Conservation (phyloP, 768 basidiomycete genomes). For the Lactarius evosmus region DNA sequence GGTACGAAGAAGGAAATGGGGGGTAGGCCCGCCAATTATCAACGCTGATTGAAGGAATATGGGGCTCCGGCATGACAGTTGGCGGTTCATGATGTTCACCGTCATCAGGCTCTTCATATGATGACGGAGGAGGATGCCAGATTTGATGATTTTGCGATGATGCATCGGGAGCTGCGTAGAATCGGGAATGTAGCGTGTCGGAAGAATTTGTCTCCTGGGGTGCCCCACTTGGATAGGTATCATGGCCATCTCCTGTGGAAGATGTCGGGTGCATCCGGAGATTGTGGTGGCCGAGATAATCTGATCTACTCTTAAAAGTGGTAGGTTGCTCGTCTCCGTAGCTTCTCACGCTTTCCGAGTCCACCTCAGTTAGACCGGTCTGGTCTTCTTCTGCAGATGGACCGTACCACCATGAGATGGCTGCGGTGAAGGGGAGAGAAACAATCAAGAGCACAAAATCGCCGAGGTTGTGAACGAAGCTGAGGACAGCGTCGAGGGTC, state of each 20-base stretch:
- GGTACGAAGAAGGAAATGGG: conserved; percentile 74
- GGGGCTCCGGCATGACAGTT: conserved; percentile 20
- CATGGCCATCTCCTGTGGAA: neutral
- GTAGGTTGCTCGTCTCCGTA: conserved; percentile 19
- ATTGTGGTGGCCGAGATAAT: neutral
- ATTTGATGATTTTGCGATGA: conserved; percentile 42
- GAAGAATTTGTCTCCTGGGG: conserved; percentile 7
- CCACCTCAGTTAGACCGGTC: conserved; percentile 23
- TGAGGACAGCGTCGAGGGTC: conserved; percentile 62
- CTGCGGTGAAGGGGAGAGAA: conserved; percentile 40
- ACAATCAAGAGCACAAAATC: conserved; percentile 53
- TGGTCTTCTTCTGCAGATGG: conserved; percentile 21
- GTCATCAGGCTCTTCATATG: conserved; percentile 41
- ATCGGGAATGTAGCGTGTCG: conserved; percentile 14
- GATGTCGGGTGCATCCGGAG: neutral
- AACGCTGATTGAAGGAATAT: conserved; percentile 10
- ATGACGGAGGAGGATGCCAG: conserved; percentile 58
- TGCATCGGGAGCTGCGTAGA: conserved; percentile 10
- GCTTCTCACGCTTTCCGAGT: conserved; percentile 26
- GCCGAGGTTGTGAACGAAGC: conserved; percentile 57
- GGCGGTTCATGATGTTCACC: conserved; percentile 24
- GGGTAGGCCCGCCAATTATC: conserved; percentile 74
- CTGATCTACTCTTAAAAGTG: neutral
- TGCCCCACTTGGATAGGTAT: conserved; percentile 10
- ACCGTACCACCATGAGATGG: conserved; percentile 36